Base-by-base conservation (phyloP, 2,329 filamentous ascomycete genomes). In the Aaosphaeria arxii region DNA sequence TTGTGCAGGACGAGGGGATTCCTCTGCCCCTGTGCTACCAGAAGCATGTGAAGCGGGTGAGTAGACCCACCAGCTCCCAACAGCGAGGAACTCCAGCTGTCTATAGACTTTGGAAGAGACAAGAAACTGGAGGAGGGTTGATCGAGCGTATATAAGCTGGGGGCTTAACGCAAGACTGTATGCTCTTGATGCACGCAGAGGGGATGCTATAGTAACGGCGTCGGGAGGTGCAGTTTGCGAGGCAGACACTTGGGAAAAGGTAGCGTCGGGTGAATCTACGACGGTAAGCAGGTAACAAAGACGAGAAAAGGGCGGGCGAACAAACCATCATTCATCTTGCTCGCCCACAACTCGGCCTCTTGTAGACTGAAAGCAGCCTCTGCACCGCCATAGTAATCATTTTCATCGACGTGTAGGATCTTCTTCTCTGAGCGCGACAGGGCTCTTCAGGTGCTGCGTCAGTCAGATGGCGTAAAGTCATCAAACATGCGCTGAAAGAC, bases 391-490 rank as follows among this genome's bases (percentile, higher is more conserved):
- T 97, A 97, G 71, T 89, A 95, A 53, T 85, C 79, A 74, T 95
- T 91, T 54, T 82, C 81, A 67, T 97, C 92, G 67, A 96, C 77
- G 69, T 97, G 92, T 51, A 97, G 81, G 57, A 96, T 83, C 62
- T 89, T 94, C 78, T 95, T 95, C 67, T 85, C 86, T 53, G 91
- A 95, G 65, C 91, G 87, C 58, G 92, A 97, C 61, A 97, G 81
- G 63, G 92, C 88, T 80, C 92, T 97, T 80, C 67, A 70, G 67
- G 51, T 57, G 72, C 81, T 86, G 73, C 71, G 85, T 90, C 82
- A 89, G 86, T 88, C 83, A 87, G 84, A 84, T 56, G 75, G 74
- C 74, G 71, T 63, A 59, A 59, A 42, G 56, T 43, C 31, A 53
- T 54, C 43, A 49, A 47, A 44, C 42, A 36, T 30, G 28, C 29